Evolutionary conservation across 1,139 yeast genomes (phyloP), one percentile per base, ranked within the genome.

Genomic region (Yamadazyma triangularis): DNA sequence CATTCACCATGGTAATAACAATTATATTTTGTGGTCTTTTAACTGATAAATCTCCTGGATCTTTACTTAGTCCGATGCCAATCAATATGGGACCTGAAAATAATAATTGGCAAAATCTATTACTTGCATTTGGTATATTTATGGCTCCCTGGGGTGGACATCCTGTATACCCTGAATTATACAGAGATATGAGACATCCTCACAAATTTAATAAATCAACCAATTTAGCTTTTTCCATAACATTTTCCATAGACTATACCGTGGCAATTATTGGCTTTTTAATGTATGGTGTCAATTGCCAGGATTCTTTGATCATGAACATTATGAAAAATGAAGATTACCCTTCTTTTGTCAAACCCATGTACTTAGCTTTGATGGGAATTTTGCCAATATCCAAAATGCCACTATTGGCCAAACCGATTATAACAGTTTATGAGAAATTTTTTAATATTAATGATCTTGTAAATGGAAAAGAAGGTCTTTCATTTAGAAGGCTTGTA

Each of bases 81-180:
- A 61, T 70, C 0, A 58, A 64, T 31, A 34, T 73, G 30, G 72
- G 75, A 64, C 94, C 94, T 1, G 50, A 68, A 25, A 29, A 34
- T 25, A 18, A 18, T 18, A 18, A 18, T 9, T 18, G 20, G 20
- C 9, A 6, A 18, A 18, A 18, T 18, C 32, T 41, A 4, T 65
- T 85, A 16, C 60, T 83, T 23, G 70, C 87, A 4, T 67, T 83
- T 39, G 94, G 94, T 4, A 70, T 85, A 26, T 72, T 83, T 43
- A 80, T 85, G 80, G 84, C 93, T 7, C 89, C 91, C 11, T 85
- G 91, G 85, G 93, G 94, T 39, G 95, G 94, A 3, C 94, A 85
- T 53, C 88, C 93, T 1, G 85, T 85, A 13, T 83, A 83, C 45
- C 94, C 94, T 2, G 86, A 83, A 47, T 64, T 85, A 31, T 81